phyloP scores from a whole-genome alignment of 192 early-diverging fungal genomes.

The Piromyces sp. region DNA sequence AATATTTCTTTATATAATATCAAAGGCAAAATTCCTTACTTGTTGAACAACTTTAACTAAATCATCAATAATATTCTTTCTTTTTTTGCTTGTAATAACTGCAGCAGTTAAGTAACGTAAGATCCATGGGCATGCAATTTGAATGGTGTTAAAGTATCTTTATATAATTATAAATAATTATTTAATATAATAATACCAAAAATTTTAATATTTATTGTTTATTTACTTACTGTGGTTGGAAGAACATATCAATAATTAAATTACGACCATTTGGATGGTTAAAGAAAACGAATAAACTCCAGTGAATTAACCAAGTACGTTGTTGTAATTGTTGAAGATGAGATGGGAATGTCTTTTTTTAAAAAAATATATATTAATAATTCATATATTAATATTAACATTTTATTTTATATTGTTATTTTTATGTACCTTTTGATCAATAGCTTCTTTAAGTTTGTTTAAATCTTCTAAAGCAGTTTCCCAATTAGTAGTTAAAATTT shows the following conservation, averaged over 20 bases:
- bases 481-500: conserved; percentile 89
- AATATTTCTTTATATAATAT: too few species aligned
- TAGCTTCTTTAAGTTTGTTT: conserved; percentile 63
- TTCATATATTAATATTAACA: too few species aligned
- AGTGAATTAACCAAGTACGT: conserved; percentile 86
- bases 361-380: too few species aligned
- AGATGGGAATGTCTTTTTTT: conserved; percentile 42
- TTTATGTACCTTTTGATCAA: conserved; percentile 71
- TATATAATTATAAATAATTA: too few species aligned
- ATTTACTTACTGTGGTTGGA: conserved; percentile 37
- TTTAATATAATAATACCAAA: too few species aligned
- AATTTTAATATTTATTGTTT: too few species aligned
- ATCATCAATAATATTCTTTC: conserved; percentile 70
- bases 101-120: conserved; percentile 86
- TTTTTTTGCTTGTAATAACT: conserved; percentile 73
- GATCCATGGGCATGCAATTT: conserved; percentile 91
- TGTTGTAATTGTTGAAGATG: conserved; percentile 83
- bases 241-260: conserved; percentile 81
- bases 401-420: too few species aligned
- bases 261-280: conserved; percentile 94
- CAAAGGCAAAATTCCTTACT: conserved; percentile 12
- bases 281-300: conserved; percentile 96
- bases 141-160: conserved; percentile 87
- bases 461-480: conserved; percentile 82
- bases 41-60: conserved; percentile 77